Conservation (phyloP, 768 basidiomycete species). For the Tylopilus subfusipes region DNA sequence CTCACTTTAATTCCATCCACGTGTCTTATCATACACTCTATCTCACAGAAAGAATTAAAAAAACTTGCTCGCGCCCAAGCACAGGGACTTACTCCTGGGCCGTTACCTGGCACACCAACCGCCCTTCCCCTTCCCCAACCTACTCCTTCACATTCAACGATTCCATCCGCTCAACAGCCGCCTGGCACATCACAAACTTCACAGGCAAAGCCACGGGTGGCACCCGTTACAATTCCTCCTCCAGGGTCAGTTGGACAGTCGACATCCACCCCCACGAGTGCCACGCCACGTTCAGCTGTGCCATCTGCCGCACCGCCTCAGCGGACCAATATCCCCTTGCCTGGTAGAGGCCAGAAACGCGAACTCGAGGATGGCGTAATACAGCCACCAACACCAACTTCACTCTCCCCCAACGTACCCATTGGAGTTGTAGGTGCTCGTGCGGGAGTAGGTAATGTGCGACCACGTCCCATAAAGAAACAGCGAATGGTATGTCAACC, state of each 20-base stretch:
- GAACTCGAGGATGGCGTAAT: conserved; percentile 26
- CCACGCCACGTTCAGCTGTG: conserved; percentile 29
- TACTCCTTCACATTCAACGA: conserved; percentile 23
- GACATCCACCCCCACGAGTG: conserved; percentile 32
- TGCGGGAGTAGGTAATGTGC: conserved; percentile 53
- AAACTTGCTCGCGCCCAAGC: conserved; percentile 56
- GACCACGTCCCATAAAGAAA: conserved; percentile 73
- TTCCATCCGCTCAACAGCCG: conserved; percentile 23
- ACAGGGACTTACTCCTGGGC: conserved; percentile 27
- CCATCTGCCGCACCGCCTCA: conserved; percentile 25
- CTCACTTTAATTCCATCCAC: conserved; percentile 5
- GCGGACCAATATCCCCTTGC: conserved; percentile 11
- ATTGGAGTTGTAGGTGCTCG: conserved; percentile 46
- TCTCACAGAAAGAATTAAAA: conserved; percentile 65
- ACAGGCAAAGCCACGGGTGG: conserved; percentile 29
- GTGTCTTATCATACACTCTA: conserved; percentile 9
- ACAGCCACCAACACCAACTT: conserved; percentile 22
- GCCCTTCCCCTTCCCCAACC: conserved; percentile 36
- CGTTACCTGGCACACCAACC: conserved; percentile 21
- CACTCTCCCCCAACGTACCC: conserved; percentile 23
- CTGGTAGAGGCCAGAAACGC: conserved; percentile 34
- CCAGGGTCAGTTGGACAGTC: conserved; percentile 24
- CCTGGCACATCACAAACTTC: conserved; percentile 12
- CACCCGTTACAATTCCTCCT: conserved; percentile 33
- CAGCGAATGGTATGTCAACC: conserved; percentile 59